These are phyloP conservation scores for Paramecium caudatum DNA, from an alignment of 73 alveolate species.

Conservation along the genomic window DNA sequence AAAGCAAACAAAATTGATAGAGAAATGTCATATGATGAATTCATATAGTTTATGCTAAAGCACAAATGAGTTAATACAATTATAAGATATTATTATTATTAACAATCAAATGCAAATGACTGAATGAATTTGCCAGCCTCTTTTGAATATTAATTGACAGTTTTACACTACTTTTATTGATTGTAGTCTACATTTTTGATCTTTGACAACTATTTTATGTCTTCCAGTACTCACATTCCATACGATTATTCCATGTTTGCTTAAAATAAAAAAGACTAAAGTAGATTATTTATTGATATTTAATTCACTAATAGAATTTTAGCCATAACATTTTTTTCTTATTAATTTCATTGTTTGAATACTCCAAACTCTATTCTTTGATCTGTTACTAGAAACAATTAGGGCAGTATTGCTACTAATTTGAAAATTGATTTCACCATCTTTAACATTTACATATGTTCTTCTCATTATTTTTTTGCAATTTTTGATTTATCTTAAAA, in stretches of 20 bases:
- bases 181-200: neutral
- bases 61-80: no score
- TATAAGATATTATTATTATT: neutral
- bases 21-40: conserved; percentile 41
- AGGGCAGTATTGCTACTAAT: neutral
- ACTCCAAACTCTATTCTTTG: conserved; percentile 27
- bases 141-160: neutral
- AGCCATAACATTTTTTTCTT: conserved; percentile 13
- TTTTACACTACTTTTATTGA: neutral
- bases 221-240: conserved; percentile 34
- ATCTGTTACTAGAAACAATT: neutral
- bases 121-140: conserved; percentile 18
- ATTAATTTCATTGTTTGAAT: conserved; percentile 15
- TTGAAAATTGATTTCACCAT: neutral
- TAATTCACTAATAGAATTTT: neutral
- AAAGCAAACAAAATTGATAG: conserved; percentile 6
- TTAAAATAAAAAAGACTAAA: neutral
- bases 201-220: conserved; percentile 10
- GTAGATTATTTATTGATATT: neutral
- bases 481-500: neutral
- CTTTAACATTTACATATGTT: neutral
- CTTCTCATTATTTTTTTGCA: neutral
- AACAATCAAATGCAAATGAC: neutral
- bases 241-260: neutral
- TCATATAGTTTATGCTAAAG: neutral